phyloP scores from a whole-genome alignment of 2,329 filamentous ascomycete species.

The Ceratocystiopsis minuta region DNA sequence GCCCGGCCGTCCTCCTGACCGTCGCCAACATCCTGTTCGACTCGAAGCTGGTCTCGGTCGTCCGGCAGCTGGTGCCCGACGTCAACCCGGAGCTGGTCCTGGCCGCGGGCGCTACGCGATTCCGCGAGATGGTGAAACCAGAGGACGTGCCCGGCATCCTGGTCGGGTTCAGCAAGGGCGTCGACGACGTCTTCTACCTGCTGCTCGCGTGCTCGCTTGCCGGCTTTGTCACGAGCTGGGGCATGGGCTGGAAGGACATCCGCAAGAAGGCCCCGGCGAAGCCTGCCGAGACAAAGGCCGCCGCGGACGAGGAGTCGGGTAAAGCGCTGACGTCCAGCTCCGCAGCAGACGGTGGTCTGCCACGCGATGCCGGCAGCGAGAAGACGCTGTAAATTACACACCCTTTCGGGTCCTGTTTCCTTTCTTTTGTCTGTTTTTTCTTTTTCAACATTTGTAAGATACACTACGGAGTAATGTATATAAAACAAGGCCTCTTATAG shows the following conservation, averaged over 20 bases:
- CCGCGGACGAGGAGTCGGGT: too few relatives aligned
- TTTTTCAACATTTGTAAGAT: too few relatives aligned
- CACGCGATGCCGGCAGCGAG: too few relatives aligned
- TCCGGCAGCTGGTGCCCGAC: slow-evolving; percentile 2
- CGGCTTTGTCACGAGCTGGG: slow-evolving; percentile 21
- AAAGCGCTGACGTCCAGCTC: too few relatives aligned
- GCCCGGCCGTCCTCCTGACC: slow-evolving; percentile 29
- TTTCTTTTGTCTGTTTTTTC: too few relatives aligned
- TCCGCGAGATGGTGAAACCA: slow-evolving; percentile 16
- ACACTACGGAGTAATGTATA: too few relatives aligned
- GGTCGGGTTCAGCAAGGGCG: slow-evolving; percentile 18
- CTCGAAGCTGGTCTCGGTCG: slow-evolving; percentile 16
- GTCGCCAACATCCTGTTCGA: slow-evolving; percentile 35
- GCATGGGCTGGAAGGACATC: slow-evolving; percentile 28
- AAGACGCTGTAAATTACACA: too few relatives aligned
- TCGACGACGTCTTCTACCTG: slow-evolving; percentile 23
- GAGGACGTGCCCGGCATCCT: slow-evolving; percentile 17
- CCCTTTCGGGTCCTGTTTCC: too few relatives aligned
- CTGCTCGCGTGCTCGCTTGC: slow-evolving; percentile 17
- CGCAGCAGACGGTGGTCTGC: too few relatives aligned
- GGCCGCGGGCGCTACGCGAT: slow-evolving; percentile 10
- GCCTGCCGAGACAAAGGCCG: too few relatives aligned
- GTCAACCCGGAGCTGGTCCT: slow-evolving; percentile 3
- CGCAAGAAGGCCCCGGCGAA: slow-evolving; percentile 16
- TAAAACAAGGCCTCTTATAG: too few relatives aligned